Percentiles rank a stretch among this genome's conserved stretches.
phyloP scores from a whole-genome alignment of 306 rosid genomes.

The Glycine latifolia region DNA sequence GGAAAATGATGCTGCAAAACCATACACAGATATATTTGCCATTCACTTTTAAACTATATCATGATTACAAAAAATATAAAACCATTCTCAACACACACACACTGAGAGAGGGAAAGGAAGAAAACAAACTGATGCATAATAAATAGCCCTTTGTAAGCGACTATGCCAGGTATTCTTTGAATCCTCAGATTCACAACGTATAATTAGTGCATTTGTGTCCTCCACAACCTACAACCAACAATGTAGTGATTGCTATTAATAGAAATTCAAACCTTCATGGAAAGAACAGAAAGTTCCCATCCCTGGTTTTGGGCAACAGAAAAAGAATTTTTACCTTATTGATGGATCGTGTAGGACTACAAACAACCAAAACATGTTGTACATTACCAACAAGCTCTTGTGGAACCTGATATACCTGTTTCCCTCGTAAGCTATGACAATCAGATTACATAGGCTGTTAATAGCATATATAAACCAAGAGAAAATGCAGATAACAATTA shows the following conservation, averaged over 20 bases:
- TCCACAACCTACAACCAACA: slow-evolving; percentile 76
- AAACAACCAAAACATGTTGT: slow-evolving; percentile 80
- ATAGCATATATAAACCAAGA: slow-evolving; percentile 35
- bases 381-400: slow-evolving; percentile 79
- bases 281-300: slow-evolving; percentile 28
- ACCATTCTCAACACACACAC: not conserved
- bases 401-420: slow-evolving; percentile 73
- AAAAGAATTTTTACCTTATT: slow-evolving; percentile 63
- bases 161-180: slow-evolving; percentile 82
- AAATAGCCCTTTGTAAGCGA: slow-evolving; percentile 88
- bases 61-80: slow-evolving; percentile 8
- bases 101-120: not conserved
- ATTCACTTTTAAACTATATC: not conserved
- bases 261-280: slow-evolving; percentile 25
- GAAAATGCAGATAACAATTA: slow-evolving; percentile 20
- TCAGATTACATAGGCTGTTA: slow-evolving; percentile 45
- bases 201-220: slow-evolving; percentile 81
- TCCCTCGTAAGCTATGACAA: slow-evolving; percentile 81
- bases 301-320: slow-evolving; percentile 23
- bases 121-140: slow-evolving; percentile 80
- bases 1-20: slow-evolving; percentile 31
- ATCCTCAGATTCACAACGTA: slow-evolving; percentile 82
- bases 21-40: slow-evolving; percentile 31
- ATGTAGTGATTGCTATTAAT: slow-evolving; percentile 29
- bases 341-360: slow-evolving; percentile 61